Evolutionary conservation across 306 rosid genomes (phyloP).

Genomic region (Prunus persica): Prunus_persica_NCBIv2 NC_034016.1:1779501-1780000

Average conservation of each 20-base stretch:
- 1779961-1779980: too few species aligned
- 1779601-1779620: not conserved
- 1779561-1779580: too few species aligned
- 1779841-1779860: not conserved
- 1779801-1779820: too few species aligned
- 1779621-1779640: slow-evolving; percentile 3
- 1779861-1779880: not conserved
- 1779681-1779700: not conserved
- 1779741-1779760: too few species aligned
- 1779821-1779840: too few species aligned
- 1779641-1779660: not conserved
- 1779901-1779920: not conserved
- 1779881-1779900: not conserved
- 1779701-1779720: not conserved
- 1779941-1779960: not conserved
- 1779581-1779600: not conserved
- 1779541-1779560: too few species aligned
- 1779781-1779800: not conserved
- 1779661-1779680: not conserved
- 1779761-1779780: too few species aligned
- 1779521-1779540: too few species aligned
- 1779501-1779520: too few species aligned
- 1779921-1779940: not conserved
- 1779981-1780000: too few species aligned
- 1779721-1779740: not conserved